Evolutionary conservation across 495 filamentous ascomycete species (phyloP), one percentile per base, ranked within the genome.

Genomic region (Neurospora tetraspora): DNA sequence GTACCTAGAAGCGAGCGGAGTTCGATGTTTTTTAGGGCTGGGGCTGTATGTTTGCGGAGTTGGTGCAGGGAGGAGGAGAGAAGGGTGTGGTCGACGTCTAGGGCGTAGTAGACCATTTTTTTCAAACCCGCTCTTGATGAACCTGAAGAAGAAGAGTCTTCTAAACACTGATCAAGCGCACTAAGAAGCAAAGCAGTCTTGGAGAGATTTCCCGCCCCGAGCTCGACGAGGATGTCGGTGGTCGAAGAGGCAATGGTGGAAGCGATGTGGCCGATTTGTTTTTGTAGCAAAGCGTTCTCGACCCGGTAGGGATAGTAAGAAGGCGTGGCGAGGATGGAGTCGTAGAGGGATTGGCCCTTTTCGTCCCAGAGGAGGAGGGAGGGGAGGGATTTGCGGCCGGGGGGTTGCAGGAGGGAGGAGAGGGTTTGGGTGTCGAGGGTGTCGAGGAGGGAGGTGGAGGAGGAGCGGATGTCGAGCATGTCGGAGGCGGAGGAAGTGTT

Each of bases 291-390:
- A 5, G 71, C 36, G n/a, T 73, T 53, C 42, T 75, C 74, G 11
- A 69, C 38, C 8, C 71, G 74, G 71, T 73, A 75, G 31, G 74
- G 74, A 14, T 75, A 75, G 36, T 75, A 75, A 12, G 40, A 36
- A 8, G 37, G n/a, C 5, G 53, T 27, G 4, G 69, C 59, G 14
- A 75, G 40, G 40, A 75, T 69, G 9, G 73, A 72, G 39, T 71
- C 69, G 74, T 75, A 75, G 16, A 75, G 69, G 9, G 9, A 31
- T 36, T 75, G 74, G 16, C 74, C 74, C 40, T 75, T 73, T 61
- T 75, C 71, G 69, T 71, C 74, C 74, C 74, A 75, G 14, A 75
- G 34, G 34, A 75, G 71, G 31, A 75, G 69, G 3, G 71, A 40
- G 1, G 71, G 74, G 12, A 75, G 18, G 14, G 14, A 27, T 31